phyloP scores from a whole-genome alignment of 1,284 basidiomycete species.

The Puccinia polysora region DNA sequence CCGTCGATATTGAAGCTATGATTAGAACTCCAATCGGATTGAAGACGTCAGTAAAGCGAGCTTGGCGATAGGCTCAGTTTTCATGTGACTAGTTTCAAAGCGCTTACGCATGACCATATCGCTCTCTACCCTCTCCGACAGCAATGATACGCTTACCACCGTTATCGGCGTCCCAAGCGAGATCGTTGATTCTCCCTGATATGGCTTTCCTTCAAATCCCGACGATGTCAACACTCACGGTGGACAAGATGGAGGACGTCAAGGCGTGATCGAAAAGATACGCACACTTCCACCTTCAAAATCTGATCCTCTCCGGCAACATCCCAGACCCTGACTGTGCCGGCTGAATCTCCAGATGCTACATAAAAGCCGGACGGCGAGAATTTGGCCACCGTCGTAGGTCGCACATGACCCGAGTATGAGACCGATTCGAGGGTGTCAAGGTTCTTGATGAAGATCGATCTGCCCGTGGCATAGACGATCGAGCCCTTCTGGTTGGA shows the following conservation, averaged over 20 bases:
- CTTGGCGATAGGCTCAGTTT: no score
- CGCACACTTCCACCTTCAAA: conserved; percentile 70
- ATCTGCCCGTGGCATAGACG: conserved; percentile 22
- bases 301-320: conserved; percentile 77
- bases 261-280: background rate
- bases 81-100: background rate
- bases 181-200: conserved; percentile 79
- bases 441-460: conserved; percentile 37
- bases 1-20: conserved; percentile 72
- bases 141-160: conserved; percentile 83
- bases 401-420: conserved; percentile 76
- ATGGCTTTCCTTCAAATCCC: conserved; percentile 60
- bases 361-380: conserved; percentile 93
- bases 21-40: conserved; percentile 81
- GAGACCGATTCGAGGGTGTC: conserved; percentile 57
- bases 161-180: conserved; percentile 87
- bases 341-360: conserved; percentile 76
- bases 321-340: conserved; percentile 87
- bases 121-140: conserved; percentile 90
- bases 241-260: background rate
- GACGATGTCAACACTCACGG: conserved; percentile 43
- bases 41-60: no score
- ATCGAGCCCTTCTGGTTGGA: conserved; percentile 32
- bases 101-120: conserved; percentile 57
- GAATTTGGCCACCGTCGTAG: conserved; percentile 80